Base-by-base conservation (phyloP, 805 yeast species). In the Kodamaea restingae region DNA sequence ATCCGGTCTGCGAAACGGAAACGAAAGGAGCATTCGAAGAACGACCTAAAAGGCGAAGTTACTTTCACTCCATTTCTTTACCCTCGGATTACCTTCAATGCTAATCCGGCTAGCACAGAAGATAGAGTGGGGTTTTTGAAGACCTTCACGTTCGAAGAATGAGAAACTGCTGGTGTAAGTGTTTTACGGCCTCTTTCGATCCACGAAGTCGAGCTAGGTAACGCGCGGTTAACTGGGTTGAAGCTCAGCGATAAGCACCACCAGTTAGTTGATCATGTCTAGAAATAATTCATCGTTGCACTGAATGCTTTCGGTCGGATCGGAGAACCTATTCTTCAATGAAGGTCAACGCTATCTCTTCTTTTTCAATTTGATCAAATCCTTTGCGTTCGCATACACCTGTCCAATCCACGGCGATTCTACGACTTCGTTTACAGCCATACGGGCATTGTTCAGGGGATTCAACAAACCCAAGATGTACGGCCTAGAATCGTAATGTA, bases 341-440 rank as follows among this genome's bases (percentile, higher is more conserved):
- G 5, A 20, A 6, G 8, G 11, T 29, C 12, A 14, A 7, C 17
- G 10, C 12, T 28, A 17, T 11, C n/a, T 15, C 22, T 20, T 17
- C 29, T 37, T 40, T 14, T 11, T 27, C 2, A 35, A 15, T n/a
- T 14, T 15, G 8, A 56, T 36, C 36, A 67, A 50, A 15, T 65
- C 72, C 36, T 59, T 59, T 9, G 70, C 60, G 36, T 63, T 50
- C 12, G 71, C 67, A 42, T 66, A 68, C 6, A 62, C 66, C 40
- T 64, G 70, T 11, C 45, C 43, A 27, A 68, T 48, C 74, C 74
- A 67, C 32, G 55, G 54, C 6, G 69, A 56, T 10, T 51, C 43
- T 18, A 63, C 42, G 12, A 61, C 50, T 26, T 53, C 58, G n/a
- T 48, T 50, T 5, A 60, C 46, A 9, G 52, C 46, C 14, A 52